Base-by-base conservation (phyloP, 345 rosid species). In the Excoecaria agallocha region DNA sequence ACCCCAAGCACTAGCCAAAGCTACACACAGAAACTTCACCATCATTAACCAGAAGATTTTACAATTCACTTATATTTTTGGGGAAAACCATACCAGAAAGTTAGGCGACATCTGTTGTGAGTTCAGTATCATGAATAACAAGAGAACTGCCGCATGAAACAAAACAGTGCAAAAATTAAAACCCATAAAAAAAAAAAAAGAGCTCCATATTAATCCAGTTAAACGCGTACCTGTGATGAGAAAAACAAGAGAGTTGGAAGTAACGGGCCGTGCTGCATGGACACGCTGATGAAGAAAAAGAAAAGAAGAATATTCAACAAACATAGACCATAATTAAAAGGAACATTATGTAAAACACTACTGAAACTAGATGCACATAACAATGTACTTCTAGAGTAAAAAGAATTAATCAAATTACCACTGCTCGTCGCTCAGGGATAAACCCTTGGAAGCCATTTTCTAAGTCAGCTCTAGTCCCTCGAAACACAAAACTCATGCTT, bases 1-100 rank as follows among this genome's bases (percentile, higher is more conserved):
- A 79, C 67, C 48, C 82, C 78, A 74, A 79, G 79, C 64, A 75
- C 76, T 35, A 79, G 25, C 82, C 82, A 79, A 7, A 79, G 76
- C 82, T 79, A 13, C 63, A 48, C 37, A 17, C 51, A 60, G 17
- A 50, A 61, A 50, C 30, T 3, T 7, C n/a, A 12, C 2, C 13
- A 24, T 51, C 41, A 48, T 12, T 52, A n/a, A 24, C 52, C 15
- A 51, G 6, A 20, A 73, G 30, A 51, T 2, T 41, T 60, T 20
- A 39, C 30, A 12, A n/a, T 8, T 8, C 66, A 45, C 50, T 22
- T 25, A 4, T 24, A 45, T 41, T 12, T 25, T 20, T 66, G 5
- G 9, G 3, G 4, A 30, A 37, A 71, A 45, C 13, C 48, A 25
- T 66, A 79, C 79, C 79, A 75, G 57, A 24, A 79, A 75, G 66